Conservation (phyloP, 2,329 filamentous ascomycete species). For the Fusarium neocosmosporiellum region DNA sequence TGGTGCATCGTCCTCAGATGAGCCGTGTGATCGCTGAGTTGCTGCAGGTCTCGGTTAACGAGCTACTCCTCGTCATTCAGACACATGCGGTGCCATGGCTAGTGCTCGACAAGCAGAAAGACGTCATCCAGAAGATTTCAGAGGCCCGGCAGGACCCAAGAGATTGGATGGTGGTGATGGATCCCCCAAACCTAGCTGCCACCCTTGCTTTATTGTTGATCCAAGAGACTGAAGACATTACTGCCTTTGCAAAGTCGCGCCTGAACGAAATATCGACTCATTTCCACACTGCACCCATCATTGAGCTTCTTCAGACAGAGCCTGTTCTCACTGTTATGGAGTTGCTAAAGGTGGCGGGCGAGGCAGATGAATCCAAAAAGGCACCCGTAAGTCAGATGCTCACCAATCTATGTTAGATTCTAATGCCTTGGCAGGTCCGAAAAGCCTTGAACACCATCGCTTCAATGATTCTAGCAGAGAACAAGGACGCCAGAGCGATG, state of each 20-base stretch:
- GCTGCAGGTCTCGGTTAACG: constrained; percentile 77
- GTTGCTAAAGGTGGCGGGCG: constrained; percentile 82
- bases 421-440: constrained; percentile 55
- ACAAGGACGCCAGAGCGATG: constrained; percentile 54
- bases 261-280: constrained; percentile 76
- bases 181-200: constrained; percentile 66
- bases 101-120: constrained; percentile 79
- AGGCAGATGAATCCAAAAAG: constrained; percentile 69
- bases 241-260: constrained; percentile 74
- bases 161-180: constrained; percentile 65
- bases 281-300: constrained; percentile 74
- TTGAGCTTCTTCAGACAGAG: constrained; percentile 78
- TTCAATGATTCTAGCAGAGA: constrained; percentile 52
- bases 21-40: constrained; percentile 84
- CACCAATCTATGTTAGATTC: constrained; percentile 5
- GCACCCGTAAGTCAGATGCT: constrained; percentile 61
- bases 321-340: constrained; percentile 82
- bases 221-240: constrained; percentile 67
- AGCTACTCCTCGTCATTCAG: constrained; percentile 82
- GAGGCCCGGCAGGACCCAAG: constrained; percentile 79
- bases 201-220: constrained; percentile 70
- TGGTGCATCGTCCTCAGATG: constrained; percentile 83
- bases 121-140: constrained; percentile 84
- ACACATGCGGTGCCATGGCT: constrained; percentile 86
- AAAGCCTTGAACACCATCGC: constrained; percentile 61